These are phyloP conservation scores for Cucumis melo DNA, from an alignment of 306 rosid genomes.

Conservation along the genomic window DNA sequence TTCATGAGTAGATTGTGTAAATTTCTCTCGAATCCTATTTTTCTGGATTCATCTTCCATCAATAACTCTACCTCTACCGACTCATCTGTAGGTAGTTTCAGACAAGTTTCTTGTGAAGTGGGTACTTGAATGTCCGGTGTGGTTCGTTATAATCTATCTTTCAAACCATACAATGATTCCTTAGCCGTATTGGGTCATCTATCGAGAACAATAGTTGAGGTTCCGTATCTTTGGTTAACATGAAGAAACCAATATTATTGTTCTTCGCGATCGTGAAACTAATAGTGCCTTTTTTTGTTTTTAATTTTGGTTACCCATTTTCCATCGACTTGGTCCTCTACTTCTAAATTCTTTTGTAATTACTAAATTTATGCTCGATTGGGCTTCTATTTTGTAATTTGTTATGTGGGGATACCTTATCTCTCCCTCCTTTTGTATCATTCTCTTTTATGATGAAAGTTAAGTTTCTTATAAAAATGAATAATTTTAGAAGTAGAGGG, in stretches of 20 bases:
- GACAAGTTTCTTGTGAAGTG: background rate
- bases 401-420: no score
- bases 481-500: no score
- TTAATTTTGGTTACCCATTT: no score
- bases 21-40: background rate
- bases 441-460: no score
- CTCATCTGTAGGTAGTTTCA: background rate
- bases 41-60: background rate
- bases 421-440: no score
- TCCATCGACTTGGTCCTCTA: no score
- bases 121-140: background rate
- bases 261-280: background rate
- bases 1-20: slow-evolving; percentile 17
- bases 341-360: no score
- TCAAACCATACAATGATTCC: background rate
- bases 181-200: background rate
- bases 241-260: background rate
- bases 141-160: background rate
- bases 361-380: no score
- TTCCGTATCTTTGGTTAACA: background rate
- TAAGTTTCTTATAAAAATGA: no score
- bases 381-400: no score
- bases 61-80: background rate
- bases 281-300: no score
- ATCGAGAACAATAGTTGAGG: background rate